These are phyloP conservation scores for Kluyveromyces sp. DNA, from an alignment of 1,139 yeast species.

Conservation along the genomic window DNA sequence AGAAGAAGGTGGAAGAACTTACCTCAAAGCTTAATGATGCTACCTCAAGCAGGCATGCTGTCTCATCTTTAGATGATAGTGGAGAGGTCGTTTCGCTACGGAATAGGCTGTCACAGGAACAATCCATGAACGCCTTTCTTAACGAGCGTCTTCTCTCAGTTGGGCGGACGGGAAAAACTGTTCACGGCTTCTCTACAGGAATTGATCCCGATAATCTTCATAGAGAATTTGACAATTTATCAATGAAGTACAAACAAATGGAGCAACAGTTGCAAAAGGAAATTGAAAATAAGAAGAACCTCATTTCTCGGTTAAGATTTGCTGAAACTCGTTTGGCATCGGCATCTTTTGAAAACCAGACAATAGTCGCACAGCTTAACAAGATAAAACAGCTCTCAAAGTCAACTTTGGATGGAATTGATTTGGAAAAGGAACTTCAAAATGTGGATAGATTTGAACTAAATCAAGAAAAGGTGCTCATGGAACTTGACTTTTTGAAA, in stretches of 20 bases:
- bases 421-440: slow-evolving; percentile 25
- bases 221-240: slow-evolving; percentile 8
- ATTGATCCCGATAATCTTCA: slow-evolving; percentile 3
- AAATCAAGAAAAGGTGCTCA: slow-evolving; percentile 31
- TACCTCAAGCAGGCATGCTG: background rate
- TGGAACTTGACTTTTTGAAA: slow-evolving; percentile 37
- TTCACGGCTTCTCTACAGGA: background rate
- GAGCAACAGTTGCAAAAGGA: slow-evolving; percentile 48
- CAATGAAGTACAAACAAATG: slow-evolving; percentile 41
- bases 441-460: slow-evolving; percentile 24
- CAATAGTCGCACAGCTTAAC: slow-evolving; percentile 36
- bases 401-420: slow-evolving; percentile 23
- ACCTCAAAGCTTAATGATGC: background rate
- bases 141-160: slow-evolving; percentile 20
- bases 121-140: slow-evolving; percentile 24
- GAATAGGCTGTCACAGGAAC: slow-evolving; percentile 25
- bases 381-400: slow-evolving; percentile 31
- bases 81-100: slow-evolving; percentile 23
- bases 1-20: slow-evolving; percentile 17
- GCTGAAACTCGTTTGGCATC: slow-evolving; percentile 50
- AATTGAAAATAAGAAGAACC: slow-evolving; percentile 45
- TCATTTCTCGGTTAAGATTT: slow-evolving; percentile 52
- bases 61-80: slow-evolving; percentile 10
- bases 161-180: slow-evolving; percentile 1
- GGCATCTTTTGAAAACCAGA: slow-evolving; percentile 46